Conservation (phyloP, 228 moss, liverwort and hornwort species). For the Sphagnum fallax region DNA sequence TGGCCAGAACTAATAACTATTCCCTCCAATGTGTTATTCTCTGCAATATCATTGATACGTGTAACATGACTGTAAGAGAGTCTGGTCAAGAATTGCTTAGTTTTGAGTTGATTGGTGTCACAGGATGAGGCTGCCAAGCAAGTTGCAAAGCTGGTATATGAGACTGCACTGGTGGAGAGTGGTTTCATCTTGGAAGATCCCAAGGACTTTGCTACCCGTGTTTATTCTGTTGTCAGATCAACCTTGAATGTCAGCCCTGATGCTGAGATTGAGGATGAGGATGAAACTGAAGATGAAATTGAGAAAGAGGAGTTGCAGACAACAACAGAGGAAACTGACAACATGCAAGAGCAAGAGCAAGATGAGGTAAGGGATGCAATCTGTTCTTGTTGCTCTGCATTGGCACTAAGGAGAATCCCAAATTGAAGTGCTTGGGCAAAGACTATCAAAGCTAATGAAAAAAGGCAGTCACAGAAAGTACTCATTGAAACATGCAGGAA, state of each 20-base stretch:
- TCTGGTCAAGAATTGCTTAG: too few species aligned
- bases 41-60: too few species aligned
- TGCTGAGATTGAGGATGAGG: slow-evolving; percentile 51
- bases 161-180: slow-evolving; percentile 89
- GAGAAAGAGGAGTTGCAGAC: slow-evolving; percentile 25
- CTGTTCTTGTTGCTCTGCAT: not conserved
- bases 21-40: too few species aligned
- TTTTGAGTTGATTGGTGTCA: not conserved
- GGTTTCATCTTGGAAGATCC: slow-evolving; percentile 90
- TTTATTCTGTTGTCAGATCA: slow-evolving; percentile 75
- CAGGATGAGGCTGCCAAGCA: slow-evolving; percentile 80
- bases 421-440: not conserved
- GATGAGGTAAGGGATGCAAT: not conserved
- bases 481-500: not conserved
- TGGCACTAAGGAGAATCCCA: not conserved
- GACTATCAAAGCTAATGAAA: too few species aligned
- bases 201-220: slow-evolving; percentile 82
- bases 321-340: not conserved
- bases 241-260: slow-evolving; percentile 86
- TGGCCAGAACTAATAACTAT: too few species aligned
- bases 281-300: slow-evolving; percentile 43
- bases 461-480: not conserved
- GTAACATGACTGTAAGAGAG: too few species aligned
- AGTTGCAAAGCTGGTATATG: slow-evolving; percentile 78
- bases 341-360: not conserved